Conservation (phyloP, 306 rosid species). For the Vigna nakashimae region DNA sequence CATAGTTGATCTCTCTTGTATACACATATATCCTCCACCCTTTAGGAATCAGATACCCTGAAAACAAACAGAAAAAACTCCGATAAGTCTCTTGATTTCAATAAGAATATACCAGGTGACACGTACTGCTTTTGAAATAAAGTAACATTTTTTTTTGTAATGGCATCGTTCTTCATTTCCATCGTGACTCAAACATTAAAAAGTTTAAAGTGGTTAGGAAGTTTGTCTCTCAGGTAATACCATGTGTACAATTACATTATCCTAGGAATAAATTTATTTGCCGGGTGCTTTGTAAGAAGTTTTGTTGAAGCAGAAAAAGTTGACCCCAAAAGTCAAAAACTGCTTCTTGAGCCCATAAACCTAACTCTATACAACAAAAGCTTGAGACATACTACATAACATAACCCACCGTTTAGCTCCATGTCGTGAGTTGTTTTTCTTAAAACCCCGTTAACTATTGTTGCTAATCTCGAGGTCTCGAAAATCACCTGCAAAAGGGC, state of each 20-base stretch:
- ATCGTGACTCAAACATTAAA: not conserved
- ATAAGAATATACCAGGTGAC: not conserved
- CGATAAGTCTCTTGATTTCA: not conserved
- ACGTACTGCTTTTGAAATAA: not conserved
- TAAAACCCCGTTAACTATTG: conserved; percentile 96
- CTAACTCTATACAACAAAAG: conserved; percentile 39
- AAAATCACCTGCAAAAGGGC: conserved; percentile 72
- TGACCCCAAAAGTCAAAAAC: conserved; percentile 45
- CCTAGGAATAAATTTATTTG: conserved; percentile 28
- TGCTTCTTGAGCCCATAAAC: conserved; percentile 77
- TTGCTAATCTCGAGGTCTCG: conserved; percentile 98
- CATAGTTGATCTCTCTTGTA: conserved; percentile 93
- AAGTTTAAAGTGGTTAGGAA: conserved; percentile 27
- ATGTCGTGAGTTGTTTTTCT: conserved; percentile 92
- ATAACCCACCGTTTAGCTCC: conserved; percentile 88
- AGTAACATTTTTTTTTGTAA: conserved; percentile 1
- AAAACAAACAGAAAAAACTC: conserved; percentile 6
- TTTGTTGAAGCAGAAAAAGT: conserved; percentile 44
- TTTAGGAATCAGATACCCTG: conserved; percentile 87
- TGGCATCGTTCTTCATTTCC: not conserved
- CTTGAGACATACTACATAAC: conserved; percentile 42
- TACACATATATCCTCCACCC: conserved; percentile 98
- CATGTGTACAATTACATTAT: conserved; percentile 39
- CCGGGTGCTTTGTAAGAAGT: conserved; percentile 20
- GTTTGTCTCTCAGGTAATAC: conserved; percentile 40